A percentile compares a stretch with the other conserved stretches of the same genome.
Conservation (phyloP, 2,329 filamentous ascomycete genomes). For the Xylariaceae sp. region DNA sequence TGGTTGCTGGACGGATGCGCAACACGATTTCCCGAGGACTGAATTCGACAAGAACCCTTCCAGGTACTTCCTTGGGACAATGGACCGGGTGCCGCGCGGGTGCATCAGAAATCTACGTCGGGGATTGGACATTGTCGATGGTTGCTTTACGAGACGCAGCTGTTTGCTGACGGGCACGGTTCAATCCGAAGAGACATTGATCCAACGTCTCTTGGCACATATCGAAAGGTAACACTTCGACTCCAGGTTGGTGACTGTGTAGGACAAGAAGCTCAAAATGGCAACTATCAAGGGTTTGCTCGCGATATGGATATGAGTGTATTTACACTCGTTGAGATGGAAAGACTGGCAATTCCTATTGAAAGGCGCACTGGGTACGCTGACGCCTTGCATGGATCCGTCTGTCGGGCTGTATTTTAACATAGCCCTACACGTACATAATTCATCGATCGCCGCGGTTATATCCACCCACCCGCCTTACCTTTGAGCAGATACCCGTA, state of each 20-base stretch:
- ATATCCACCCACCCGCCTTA: background rate
- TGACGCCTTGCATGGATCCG: background rate
- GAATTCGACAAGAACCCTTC: background rate
- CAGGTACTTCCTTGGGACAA: background rate
- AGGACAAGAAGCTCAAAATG: no score
- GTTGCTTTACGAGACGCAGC: constrained; percentile 31
- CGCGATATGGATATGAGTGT: no score
- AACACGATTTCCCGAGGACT: background rate
- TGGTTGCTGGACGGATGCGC: constrained; percentile 7
- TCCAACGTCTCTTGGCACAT: background rate
- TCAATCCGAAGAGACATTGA: constrained; percentile 3
- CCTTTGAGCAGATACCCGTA: background rate
- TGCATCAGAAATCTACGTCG: constrained; percentile 14
- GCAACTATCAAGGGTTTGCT: no score
- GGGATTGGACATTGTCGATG: constrained; percentile 22
- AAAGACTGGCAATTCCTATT: background rate
- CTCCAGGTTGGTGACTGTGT: constrained; percentile 1
- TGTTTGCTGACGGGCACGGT: constrained; percentile 28
- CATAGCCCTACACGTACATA: background rate
- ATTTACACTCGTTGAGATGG: background rate
- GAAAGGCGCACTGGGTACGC: background rate
- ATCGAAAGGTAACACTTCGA: constrained; percentile 9
- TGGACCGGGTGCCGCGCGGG: constrained; percentile 10
- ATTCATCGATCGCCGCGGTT: background rate
- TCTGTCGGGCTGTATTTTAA: background rate